phyloP scores from a whole-genome alignment of 1,139 yeast species.

The Scheffersomyces lignicola region DNA sequence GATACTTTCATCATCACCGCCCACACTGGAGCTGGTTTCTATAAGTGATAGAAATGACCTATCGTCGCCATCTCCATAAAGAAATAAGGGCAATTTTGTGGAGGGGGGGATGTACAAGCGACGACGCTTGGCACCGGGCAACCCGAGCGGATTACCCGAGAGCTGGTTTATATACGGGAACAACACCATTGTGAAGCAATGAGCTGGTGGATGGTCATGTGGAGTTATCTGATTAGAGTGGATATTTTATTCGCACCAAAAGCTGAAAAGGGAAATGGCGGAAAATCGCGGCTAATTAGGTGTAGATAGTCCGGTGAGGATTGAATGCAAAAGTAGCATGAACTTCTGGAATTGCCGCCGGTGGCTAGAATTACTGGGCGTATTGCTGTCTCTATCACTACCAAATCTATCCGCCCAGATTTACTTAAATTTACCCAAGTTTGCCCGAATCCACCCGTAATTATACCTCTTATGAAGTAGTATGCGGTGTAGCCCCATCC shows the following conservation, averaged over 20 bases:
- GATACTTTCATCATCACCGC: conserved; percentile 39
- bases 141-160: conserved; percentile 37
- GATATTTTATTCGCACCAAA: no score
- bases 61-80: conserved; percentile 61
- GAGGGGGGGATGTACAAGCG: conserved; percentile 68
- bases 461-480: no score
- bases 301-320: not conserved
- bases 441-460: no score
- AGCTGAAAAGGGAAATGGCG: no score
- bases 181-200: conserved; percentile 44
- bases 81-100: conserved; percentile 64
- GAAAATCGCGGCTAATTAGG: not conserved
- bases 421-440: no score
- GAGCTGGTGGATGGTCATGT: no score
- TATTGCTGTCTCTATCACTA: no score
- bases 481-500: no score
- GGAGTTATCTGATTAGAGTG: no score
- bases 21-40: conserved; percentile 43
- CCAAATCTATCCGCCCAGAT: no score
- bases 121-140: conserved; percentile 42
- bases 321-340: not conserved
- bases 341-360: no score
- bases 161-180: conserved; percentile 41
- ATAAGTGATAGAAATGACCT: conserved; percentile 57
- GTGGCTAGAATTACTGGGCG: no score